A percentile compares a stretch with the other conserved stretches of the same genome.
These are phyloP conservation scores for Pichia scutulata DNA, from an alignment of 805 yeast genomes.

Conservation along the genomic window DNA sequence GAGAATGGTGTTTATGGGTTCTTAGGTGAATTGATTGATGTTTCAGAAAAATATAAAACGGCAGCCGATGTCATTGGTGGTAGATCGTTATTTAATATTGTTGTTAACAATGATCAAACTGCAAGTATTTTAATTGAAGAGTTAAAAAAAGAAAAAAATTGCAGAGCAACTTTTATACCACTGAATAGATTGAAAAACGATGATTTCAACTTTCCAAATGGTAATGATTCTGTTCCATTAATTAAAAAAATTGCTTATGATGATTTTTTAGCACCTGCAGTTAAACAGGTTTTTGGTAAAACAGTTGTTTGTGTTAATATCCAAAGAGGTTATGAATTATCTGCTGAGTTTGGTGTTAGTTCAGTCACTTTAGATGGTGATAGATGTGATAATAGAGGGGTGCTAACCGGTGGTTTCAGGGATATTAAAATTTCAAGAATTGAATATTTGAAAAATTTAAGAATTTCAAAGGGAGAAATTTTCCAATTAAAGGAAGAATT, in stretches of 20 bases:
- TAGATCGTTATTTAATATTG: slow-evolving; percentile 73
- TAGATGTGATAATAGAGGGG: slow-evolving; percentile 75
- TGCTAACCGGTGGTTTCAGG: slow-evolving; percentile 80
- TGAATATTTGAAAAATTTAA: slow-evolving; percentile 56
- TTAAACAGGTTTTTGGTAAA: slow-evolving; percentile 73
- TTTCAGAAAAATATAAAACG: slow-evolving; percentile 71
- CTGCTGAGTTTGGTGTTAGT: slow-evolving; percentile 51
- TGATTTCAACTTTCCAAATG: slow-evolving; percentile 48
- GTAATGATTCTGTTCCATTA: slow-evolving; percentile 66
- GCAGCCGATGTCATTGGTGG: slow-evolving; percentile 93
- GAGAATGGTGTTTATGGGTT: slow-evolving; percentile 65
- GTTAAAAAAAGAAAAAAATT: slow-evolving; percentile 58
- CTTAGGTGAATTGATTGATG: slow-evolving; percentile 73
- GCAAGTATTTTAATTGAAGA: slow-evolving; percentile 77
- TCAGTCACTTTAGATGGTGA: slow-evolving; percentile 93
- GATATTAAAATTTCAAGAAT: slow-evolving; percentile 62
- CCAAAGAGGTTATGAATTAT: slow-evolving; percentile 58
- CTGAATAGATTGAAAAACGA: slow-evolving; percentile 54
- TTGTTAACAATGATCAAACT: slow-evolving; percentile 81
- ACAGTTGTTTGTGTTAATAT: slow-evolving; percentile 70
- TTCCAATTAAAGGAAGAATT: slow-evolving; percentile 35
- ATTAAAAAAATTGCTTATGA: slow-evolving; percentile 65
- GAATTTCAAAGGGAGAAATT: slow-evolving; percentile 43
- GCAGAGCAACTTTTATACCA: slow-evolving; percentile 89
- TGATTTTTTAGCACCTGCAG: slow-evolving; percentile 51